Evolutionary conservation across 2,329 filamentous ascomycete species (phyloP).

Genomic region (Talaromyces islandicus): DNA sequence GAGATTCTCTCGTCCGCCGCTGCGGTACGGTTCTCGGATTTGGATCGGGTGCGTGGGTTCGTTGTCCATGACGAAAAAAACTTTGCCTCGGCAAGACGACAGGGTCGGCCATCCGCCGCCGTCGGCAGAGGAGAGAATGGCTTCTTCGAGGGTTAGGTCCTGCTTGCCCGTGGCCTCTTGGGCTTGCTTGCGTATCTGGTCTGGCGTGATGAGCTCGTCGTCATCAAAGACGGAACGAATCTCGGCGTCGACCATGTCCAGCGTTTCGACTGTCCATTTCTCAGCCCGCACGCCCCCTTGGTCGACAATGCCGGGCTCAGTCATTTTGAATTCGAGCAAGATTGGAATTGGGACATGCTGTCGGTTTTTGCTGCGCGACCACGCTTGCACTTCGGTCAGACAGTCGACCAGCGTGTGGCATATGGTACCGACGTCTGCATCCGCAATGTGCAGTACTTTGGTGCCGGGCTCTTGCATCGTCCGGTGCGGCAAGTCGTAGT

Average conservation of each 20-base stretch:
- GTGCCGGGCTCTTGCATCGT: conserved; percentile 10
- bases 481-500: conserved; percentile 5
- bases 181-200: conserved; percentile 9
- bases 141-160: conserved; percentile 10
- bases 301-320: conserved; percentile 4
- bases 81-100: conserved; percentile 5
- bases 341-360: conserved; percentile 11
- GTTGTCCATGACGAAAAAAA: conserved; percentile 13
- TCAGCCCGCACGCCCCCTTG: conserved; percentile 9
- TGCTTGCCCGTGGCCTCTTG: not conserved
- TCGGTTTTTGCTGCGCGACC: conserved; percentile 1
- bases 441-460: conserved; percentile 11
- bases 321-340: conserved; percentile 12
- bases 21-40: conserved; percentile 8
- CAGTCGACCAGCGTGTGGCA: conserved; percentile 11
- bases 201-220: conserved; percentile 10
- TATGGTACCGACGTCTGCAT: conserved; percentile 10
- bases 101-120: conserved; percentile 9
- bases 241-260: conserved; percentile 8
- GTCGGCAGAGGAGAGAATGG: conserved; percentile 3
- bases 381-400: conserved; percentile 6
- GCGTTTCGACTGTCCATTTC: conserved; percentile 8
- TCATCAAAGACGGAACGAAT: conserved; percentile 10
- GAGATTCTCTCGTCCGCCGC: conserved; percentile 4
- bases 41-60: conserved; percentile 11